These are phyloP conservation scores for Penicillium freii DNA, from an alignment of 2,329 filamentous ascomycete genomes.

Conservation along the genomic window DNA sequence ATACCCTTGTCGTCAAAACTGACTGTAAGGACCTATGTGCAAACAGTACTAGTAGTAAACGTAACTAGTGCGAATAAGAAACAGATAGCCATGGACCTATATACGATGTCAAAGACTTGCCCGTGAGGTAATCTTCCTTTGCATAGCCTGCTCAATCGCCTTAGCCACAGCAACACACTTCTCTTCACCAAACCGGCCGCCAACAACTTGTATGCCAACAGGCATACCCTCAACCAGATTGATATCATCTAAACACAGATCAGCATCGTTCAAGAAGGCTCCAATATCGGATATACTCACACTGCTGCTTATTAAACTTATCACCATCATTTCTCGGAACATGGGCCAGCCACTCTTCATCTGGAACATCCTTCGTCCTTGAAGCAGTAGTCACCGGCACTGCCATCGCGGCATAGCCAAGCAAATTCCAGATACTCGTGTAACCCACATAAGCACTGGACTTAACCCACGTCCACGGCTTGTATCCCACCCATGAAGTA, in stretches of 20 bases:
- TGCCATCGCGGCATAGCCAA: slow-evolving; percentile 34
- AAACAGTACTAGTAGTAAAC: neutral
- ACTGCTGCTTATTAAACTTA: slow-evolving; percentile 35
- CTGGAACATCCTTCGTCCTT: slow-evolving; percentile 29
- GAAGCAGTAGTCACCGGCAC: slow-evolving; percentile 32
- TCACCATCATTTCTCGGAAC: slow-evolving; percentile 34
- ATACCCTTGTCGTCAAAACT: neutral
- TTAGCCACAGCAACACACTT: slow-evolving; percentile 35
- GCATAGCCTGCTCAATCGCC: slow-evolving; percentile 30
- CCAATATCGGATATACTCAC: slow-evolving; percentile 15
- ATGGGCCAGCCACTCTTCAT: slow-evolving; percentile 33
- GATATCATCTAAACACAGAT: slow-evolving; percentile 28
- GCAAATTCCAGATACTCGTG: slow-evolving; percentile 37
- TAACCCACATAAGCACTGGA: slow-evolving; percentile 38
- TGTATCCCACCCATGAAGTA: slow-evolving; percentile 35
- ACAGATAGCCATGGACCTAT: too few relatives aligned
- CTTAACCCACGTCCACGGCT: slow-evolving; percentile 34
- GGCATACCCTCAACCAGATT: slow-evolving; percentile 36
- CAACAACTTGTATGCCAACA: slow-evolving; percentile 36
- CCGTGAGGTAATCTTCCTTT: slow-evolving; percentile 3
- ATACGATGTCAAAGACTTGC: slow-evolving; percentile 9
- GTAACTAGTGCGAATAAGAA: neutral
- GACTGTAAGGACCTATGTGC: neutral
- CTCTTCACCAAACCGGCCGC: slow-evolving; percentile 36
- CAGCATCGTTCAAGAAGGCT: neutral